These are phyloP conservation scores for Wickerhamiella qilinensis DNA, from an alignment of 805 yeast genomes.

Conservation along the genomic window DNA sequence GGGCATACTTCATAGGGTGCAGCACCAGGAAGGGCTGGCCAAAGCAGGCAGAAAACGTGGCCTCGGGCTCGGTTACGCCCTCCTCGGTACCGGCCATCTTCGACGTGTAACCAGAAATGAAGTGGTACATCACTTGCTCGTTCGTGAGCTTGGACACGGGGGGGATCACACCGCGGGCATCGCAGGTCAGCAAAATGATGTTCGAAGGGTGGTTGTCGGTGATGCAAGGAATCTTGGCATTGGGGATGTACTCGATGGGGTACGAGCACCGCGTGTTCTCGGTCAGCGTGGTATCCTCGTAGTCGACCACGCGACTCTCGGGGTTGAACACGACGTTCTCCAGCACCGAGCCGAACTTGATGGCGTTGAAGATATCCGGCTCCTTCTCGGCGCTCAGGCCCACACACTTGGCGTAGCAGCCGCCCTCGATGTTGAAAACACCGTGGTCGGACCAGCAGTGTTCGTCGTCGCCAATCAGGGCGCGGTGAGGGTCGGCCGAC, in stretches of 20 bases:
- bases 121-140: slow-evolving; percentile 97
- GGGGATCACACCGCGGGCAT: slow-evolving; percentile 94
- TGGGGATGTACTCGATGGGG: slow-evolving; percentile 93
- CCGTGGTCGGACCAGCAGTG: slow-evolving; percentile 99
- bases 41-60: slow-evolving; percentile 95
- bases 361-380: slow-evolving; percentile 93
- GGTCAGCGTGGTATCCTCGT: slow-evolving; percentile 63
- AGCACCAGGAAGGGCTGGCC: slow-evolving; percentile 97
- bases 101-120: slow-evolving; percentile 95
- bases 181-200: slow-evolving; percentile 86
- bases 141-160: slow-evolving; percentile 88
- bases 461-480: slow-evolving; percentile 95
- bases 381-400: slow-evolving; percentile 82
- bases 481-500: slow-evolving; percentile 89
- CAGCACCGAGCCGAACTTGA: slow-evolving; percentile 83
- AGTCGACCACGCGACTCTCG: slow-evolving; percentile 66
- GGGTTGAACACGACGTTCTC: slow-evolving; percentile 87
- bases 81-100: slow-evolving; percentile 99
- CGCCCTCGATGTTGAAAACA: slow-evolving; percentile 98
- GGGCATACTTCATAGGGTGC: slow-evolving; percentile 96
- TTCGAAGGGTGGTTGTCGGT: slow-evolving; percentile 85
- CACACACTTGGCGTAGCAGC: slow-evolving; percentile 96
- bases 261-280: slow-evolving; percentile 98
- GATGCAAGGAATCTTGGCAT: slow-evolving; percentile 88
- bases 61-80: slow-evolving; percentile 96